phyloP scores from a whole-genome alignment of 140 eudicot species.

The Erigeron philadelphicus region DNA sequence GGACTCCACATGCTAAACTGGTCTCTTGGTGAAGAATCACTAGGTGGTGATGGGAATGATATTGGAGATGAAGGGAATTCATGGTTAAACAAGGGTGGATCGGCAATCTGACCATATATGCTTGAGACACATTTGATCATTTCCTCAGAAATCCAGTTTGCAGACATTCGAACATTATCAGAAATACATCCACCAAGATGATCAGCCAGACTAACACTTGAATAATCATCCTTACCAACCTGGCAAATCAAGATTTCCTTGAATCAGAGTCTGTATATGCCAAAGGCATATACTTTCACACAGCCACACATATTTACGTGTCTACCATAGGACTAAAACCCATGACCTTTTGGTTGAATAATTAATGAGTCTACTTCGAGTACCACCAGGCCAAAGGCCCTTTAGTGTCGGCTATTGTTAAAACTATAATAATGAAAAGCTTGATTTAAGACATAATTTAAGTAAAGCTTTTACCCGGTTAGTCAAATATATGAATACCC shows the following conservation, averaged over 20 bases:
- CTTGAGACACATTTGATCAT: slow-evolving; percentile 68
- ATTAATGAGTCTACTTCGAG: too few species aligned
- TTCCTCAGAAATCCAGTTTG: slow-evolving; percentile 77
- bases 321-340: too few species aligned
- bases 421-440: too few species aligned
- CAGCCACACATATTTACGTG: too few species aligned
- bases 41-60: slow-evolving; percentile 50
- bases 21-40: slow-evolving; percentile 43
- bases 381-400: too few species aligned
- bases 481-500: too few species aligned
- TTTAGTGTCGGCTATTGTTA: too few species aligned
- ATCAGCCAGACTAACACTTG: slow-evolving; percentile 48
- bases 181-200: slow-evolving; percentile 40
- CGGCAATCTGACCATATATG: slow-evolving; percentile 62
- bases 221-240: slow-evolving; percentile 38
- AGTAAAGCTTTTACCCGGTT: too few species aligned
- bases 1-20: slow-evolving; percentile 50
- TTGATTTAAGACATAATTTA: too few species aligned
- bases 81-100: slow-evolving; percentile 50
- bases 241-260: slow-evolving; percentile 23
- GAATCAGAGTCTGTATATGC: too few species aligned
- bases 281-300: too few species aligned
- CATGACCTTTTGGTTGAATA: too few species aligned
- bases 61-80: slow-evolving; percentile 49
- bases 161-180: slow-evolving; percentile 38